Evolutionary conservation across 768 basidiomycete species (phyloP), one percentile per base, ranked within the genome.

Genomic region (Saitozyma sp.): DNA sequence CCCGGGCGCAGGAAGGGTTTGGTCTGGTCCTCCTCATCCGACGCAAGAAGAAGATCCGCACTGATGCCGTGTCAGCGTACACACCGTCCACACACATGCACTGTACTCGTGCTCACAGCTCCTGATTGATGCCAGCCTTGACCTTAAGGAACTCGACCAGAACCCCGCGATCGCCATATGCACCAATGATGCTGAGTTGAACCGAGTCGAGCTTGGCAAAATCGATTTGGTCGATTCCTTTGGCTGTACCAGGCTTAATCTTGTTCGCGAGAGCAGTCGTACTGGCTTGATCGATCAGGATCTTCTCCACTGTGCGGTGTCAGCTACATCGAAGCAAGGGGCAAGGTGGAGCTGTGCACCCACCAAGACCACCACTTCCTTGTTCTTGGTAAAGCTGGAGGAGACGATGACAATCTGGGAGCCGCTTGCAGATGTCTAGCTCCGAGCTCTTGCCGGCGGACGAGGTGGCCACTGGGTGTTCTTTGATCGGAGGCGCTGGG

Each of bases 351-450:
- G 5, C 9, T 55, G 4, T 8, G 29, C n/a, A 17, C 54, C 43
- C 13, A 55, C 54, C 54, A 1, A 55, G 54, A 40, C 54, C 54
- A 3, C 38, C 54, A n/a, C 39, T 39, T 19, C 38, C 54, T 6
- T 55, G 54, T 38, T 55, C 54, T n/a, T n/a, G 54, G 39, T 55
- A 55, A 1, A 55, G 39, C 7, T 55, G 38, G 13, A 55, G 39
- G 8, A 55, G 39, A 3, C 54, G 54, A 29, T 29, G 29, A 5
- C 29, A 29, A 29, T 29, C 29, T 5, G 29, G 29, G 5, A 29
- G 29, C 29, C 29, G 29, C 29, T 29, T 29, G 29, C 29, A 29
- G 29, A 29, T 2, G 29, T 29, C 29, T 2, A 29, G 29, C 29
- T 5, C 29, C 2, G 5, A 5, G 29, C 29, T 29, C 29, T 29